Evolutionary conservation across 202 grass and related monocot genomes (phyloP), one percentile per base, ranked within the genome.

Genomic region (Digitaria exilis): DNA sequence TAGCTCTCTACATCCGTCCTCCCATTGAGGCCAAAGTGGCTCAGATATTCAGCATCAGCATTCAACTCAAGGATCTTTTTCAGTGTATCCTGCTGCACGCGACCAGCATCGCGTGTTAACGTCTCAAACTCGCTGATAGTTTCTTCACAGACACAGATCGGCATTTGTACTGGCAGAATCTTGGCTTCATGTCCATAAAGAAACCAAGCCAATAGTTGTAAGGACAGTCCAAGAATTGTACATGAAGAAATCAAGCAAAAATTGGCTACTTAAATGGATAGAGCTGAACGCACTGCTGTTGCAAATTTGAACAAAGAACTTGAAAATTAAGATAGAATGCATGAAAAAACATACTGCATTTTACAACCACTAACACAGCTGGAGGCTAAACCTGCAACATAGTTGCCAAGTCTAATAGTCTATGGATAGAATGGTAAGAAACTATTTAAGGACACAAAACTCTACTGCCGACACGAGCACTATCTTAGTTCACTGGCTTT

Each of bases 1-100:
- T 91, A 99, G 78, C 89, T 99, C 66, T 86, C 61, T 13, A 90
- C 87, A 74, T 99, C 96, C 30, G 85, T 99, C 78, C 91, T 96
- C 57, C 89, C 88, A 2, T 61, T 88, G 28, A 99, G 91, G 2
- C 89, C 91, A 13, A 89, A 92, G 26, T 78, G 44, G 10, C 61
- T 88, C 81, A 99, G 89, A 73, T 99, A 99, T 66, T 96, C 93
- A 62, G 93, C 81, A 65, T 82, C 75, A 13, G 82, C 87, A 82
- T 99, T 99, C 57, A 81, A 69, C 58, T 96, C 78, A 1, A 99
- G 93, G 81, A 99, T 92, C 75, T 82, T 93, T 49, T 45, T 89
- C 52, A 99, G 84, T 10, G 93, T 91, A 59, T 94, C 93, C 18
- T 63, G 79, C 85, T 99, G 96, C 64, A 92, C 89, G 7, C 89